Base-by-base conservation (phyloP, 1,284 basidiomycete genomes). In the Ceratobasidium papillatum region DNA sequence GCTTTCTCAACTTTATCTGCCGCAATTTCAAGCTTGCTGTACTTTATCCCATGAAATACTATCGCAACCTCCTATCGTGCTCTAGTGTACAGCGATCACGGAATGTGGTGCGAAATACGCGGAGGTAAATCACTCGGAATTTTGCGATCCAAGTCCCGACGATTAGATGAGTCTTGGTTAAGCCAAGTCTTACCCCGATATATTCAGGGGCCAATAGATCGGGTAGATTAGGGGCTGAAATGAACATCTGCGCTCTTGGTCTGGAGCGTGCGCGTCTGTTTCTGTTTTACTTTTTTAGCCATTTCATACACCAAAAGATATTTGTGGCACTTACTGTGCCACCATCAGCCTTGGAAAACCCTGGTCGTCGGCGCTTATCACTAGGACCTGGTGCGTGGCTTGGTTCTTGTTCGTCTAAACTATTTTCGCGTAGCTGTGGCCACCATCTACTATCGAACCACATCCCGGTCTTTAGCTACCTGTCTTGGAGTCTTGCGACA, bases 121-220 rank as follows among this genome's bases (percentile, higher is more conserved):
- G 58, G 58, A 36, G 38, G 58, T 43, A 61, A 43, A 25, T 27
- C 36, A 25, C 27, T 61, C 58, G 58, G 58, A 43, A 61, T 5
- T 41, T 43, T 61, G 58, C 58, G 58, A 41, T 59, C 34, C n/a
- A 19, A 25, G 8, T 7, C 34, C 30, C 38, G 58, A 25, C 38
- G 58, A 61, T 43, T 22, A 43, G 34, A 27, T 61, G 58, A 43
- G 36, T 25, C 2, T 61, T 61, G 36, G 58, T 22, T 61, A 61
- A 61, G 58, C 58, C 34, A 43, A 43, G 58, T 25, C 58, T 61
- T 61, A 22, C 58, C 58, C 25, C 58, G 38, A 61, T 61, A 34
- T 12, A 34, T 25, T 36, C 22, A 25, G n/a, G 25, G 30, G 11
- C 30, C 54, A 19, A 58, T 36, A 30, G 14, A 25, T 36, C 19